Base-by-base conservation (phyloP, 208 protist species). In the Trypanosoma grayi region DNA sequence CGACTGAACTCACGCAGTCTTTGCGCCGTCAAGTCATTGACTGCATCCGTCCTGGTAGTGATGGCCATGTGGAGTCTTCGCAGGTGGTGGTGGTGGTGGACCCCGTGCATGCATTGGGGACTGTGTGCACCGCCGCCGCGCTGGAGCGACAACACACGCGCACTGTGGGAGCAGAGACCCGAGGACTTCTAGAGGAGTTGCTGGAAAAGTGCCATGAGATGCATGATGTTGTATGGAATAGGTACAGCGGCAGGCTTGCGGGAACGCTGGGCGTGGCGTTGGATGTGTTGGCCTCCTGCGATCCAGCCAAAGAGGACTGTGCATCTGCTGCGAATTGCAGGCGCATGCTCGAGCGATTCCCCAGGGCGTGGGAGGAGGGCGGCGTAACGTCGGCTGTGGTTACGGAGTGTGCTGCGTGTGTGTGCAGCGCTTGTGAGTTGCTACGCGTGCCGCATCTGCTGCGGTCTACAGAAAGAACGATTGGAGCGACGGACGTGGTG, bases 211-310 rank as follows among this genome's bases (percentile, higher is more conserved):
- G 66, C 25, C 58, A 64, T 44, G 34, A 30, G 0, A 50, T 34
- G 14, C 37, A 41, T 39, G 56, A 60, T 46, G 20, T 6, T 9
- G 24, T 54, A 11, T 60, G 47, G 66, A 22, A 44, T n/a, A 50
- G 57, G 6, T 72, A 60, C 40, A 47, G 37, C 40, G 66, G 66
- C 27, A 34, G 43, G 22, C 10, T 55, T 30, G 57, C 58, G 13
- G 56, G 56, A 30, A 28, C 43, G 31, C 27, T 72, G 30, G 39
- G 41, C 14, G 51, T 72, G 25, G 56, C 66, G 25, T 51, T 72
- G 30, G 66, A 70, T 43, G 2, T 70, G 1, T 34, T 70, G 34
- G 16, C 43, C n/a, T 37, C 45, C 2, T 54, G 52, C 44, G 20
- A 13, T 11, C 6, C 27, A n/a, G 22, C 34, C 24, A 30, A 2